Percentiles rank a stretch among this genome's conserved stretches.
Conservation (phyloP, 495 filamentous ascomycete species). For the Parathielavia hyrcaniae region DNA sequence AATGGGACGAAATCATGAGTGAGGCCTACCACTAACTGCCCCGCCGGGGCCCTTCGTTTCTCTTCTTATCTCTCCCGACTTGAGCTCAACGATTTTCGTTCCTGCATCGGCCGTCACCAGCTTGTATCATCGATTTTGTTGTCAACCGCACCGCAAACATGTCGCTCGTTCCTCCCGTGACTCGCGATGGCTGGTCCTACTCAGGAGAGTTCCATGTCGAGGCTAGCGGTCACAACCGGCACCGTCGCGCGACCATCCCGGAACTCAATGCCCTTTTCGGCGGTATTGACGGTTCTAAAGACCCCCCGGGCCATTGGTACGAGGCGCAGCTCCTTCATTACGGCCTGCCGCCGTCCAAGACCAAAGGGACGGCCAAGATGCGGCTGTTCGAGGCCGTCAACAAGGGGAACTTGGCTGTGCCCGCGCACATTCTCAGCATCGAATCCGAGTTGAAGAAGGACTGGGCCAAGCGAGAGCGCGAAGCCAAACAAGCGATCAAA, state of each 20-base stretch:
- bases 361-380: constrained; percentile 52
- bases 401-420: constrained; percentile 40
- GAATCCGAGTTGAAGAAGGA: constrained; percentile 52
- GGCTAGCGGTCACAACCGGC: constrained; percentile 42
- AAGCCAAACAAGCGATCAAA: constrained; percentile 38
- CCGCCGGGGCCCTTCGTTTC: no score
- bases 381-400: constrained; percentile 49
- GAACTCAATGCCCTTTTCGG: constrained; percentile 45
- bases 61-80: not conserved
- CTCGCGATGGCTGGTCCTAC: constrained; percentile 20
- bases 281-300: constrained; percentile 32
- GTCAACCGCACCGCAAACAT: not conserved
- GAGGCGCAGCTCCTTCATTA: constrained; percentile 56
- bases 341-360: constrained; percentile 47
- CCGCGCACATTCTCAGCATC: constrained; percentile 36
- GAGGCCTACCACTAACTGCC: not conserved
- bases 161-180: constrained; percentile 5
- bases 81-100: not conserved
- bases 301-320: constrained; percentile 51
- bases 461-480: constrained; percentile 42
- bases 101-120: not conserved
- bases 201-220: constrained; percentile 44
- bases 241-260: constrained; percentile 43
- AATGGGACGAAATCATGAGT: no score
- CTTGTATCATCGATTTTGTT: not conserved